These are phyloP conservation scores for Beauveria pseudobassiana DNA, from an alignment of 2,329 filamentous ascomycete species.

Conservation along the genomic window DNA sequence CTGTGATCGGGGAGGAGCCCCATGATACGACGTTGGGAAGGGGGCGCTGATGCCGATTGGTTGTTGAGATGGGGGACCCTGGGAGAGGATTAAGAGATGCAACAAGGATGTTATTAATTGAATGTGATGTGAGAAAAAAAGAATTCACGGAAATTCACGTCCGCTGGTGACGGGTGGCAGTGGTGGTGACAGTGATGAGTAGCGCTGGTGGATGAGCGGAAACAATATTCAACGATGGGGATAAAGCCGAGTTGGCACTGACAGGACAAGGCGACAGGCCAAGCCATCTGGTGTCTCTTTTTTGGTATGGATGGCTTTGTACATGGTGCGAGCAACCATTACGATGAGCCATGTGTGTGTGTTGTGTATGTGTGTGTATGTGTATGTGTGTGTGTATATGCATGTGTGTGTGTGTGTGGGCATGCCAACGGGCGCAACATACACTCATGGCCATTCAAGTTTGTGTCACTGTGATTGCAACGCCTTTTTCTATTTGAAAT, in stretches of 20 bases:
- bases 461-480: neutral
- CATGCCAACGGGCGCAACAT: neutral
- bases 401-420: too few species aligned
- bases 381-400: too few species aligned
- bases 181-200: too few species aligned
- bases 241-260: neutral
- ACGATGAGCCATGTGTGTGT: too few species aligned
- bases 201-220: too few species aligned
- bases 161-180: too few species aligned
- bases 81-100: too few species aligned
- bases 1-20: neutral
- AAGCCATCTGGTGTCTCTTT: neutral
- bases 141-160: too few species aligned
- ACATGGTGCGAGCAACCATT: too few species aligned
- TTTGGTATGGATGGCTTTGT: neutral
- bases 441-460: neutral
- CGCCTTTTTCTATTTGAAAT: neutral
- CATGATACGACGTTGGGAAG: neutral
- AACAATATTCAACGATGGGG: neutral
- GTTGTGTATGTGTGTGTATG: too few species aligned
- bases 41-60: neutral
- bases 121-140: neutral
- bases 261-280: neutral
- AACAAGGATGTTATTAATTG: too few species aligned
- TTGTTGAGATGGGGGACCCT: neutral